Percentiles rank a stretch among this genome's conserved stretches.
phyloP scores from a whole-genome alignment of 177 flowering plant species.

The Vitis hybrid region DNA sequence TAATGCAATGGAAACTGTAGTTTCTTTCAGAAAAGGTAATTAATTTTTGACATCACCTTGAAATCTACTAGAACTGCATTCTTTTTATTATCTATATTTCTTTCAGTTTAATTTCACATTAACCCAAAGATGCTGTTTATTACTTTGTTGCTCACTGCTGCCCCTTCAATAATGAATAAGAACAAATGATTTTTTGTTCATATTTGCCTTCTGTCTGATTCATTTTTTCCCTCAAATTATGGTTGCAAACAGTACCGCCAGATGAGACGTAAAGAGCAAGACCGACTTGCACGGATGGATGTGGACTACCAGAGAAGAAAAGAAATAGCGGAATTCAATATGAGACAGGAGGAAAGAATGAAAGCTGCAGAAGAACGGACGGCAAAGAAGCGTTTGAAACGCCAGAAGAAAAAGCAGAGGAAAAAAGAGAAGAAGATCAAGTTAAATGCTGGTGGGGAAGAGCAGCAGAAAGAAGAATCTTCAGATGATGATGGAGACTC shows the following conservation, averaged over 20 bases:
- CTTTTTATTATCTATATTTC: background rate
- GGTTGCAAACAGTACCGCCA: slow-evolving; percentile 75
- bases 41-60: background rate
- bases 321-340: slow-evolving; percentile 63
- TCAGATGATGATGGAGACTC: slow-evolving; percentile 44
- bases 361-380: slow-evolving; percentile 88
- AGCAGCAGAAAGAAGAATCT: slow-evolving; percentile 40
- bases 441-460: slow-evolving; percentile 31
- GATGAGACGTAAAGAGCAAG: slow-evolving; percentile 97
- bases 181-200: background rate
- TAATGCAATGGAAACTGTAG: background rate
- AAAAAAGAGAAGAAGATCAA: slow-evolving; percentile 63
- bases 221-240: background rate
- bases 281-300: slow-evolving; percentile 88
- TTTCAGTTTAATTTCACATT: background rate
- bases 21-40: background rate
- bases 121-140: background rate
- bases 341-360: slow-evolving; percentile 77
- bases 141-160: background rate
- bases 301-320: slow-evolving; percentile 76
- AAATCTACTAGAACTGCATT: background rate
- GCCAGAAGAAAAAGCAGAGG: slow-evolving; percentile 84
- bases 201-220: background rate
- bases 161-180: background rate
- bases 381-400: slow-evolving; percentile 85